Evolutionary conservation across 2,329 filamentous ascomycete genomes (phyloP).

Genomic region (Fusarium lyarnte): DNA sequence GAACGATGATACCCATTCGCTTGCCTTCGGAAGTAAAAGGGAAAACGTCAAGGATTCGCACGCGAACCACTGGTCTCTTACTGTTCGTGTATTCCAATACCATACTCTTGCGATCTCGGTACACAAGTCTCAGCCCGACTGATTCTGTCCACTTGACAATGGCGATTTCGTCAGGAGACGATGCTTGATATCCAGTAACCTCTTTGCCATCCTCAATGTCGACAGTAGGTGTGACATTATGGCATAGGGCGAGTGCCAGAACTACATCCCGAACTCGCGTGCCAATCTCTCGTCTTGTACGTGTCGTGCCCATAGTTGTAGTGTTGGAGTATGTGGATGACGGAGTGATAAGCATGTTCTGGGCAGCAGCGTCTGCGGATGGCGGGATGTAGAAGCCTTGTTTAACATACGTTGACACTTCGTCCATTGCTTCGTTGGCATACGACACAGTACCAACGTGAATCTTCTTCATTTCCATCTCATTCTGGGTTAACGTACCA

Average conservation of each 20-base stretch:
- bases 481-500: conserved; percentile 96
- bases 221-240: conserved; percentile 88
- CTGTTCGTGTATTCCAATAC: conserved; percentile 80
- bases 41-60: conserved; percentile 91
- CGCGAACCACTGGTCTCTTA: conserved; percentile 79
- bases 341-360: conserved; percentile 73
- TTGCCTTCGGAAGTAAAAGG: conserved; percentile 98
- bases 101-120: conserved; percentile 89
- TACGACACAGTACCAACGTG: conserved; percentile 98
- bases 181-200: conserved; percentile 91
- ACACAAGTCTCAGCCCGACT: conserved; percentile 84
- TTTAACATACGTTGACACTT: conserved; percentile 85
- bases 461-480: conserved; percentile 99
- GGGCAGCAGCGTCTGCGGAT: conserved; percentile 56
- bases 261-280: conserved; percentile 93
- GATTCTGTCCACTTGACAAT: conserved; percentile 96
- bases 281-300: conserved; percentile 92
- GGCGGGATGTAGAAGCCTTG: conserved; percentile 77
- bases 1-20: conserved; percentile 96
- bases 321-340: conserved; percentile 75
- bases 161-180: conserved; percentile 96
- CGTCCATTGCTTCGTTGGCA: conserved; percentile 98
- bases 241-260: conserved; percentile 89
- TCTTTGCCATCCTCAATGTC: conserved; percentile 83
- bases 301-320: conserved; percentile 71